These are phyloP conservation scores for Laguncularia racemosa DNA, from an alignment of 345 rosid genomes.

Conservation along the genomic window DNA sequence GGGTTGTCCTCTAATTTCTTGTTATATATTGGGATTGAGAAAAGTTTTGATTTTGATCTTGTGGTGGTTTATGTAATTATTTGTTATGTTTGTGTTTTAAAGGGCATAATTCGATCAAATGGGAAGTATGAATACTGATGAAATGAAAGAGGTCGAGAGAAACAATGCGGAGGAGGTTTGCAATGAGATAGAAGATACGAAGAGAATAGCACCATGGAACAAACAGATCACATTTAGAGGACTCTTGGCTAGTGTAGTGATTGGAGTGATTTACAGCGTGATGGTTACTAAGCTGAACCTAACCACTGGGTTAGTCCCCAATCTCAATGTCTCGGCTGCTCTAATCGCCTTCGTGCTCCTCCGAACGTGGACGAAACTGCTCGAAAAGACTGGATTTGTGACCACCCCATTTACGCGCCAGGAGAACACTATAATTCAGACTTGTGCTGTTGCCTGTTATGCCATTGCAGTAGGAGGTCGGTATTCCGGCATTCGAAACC, in stretches of 20 bases:
- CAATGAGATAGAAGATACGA: conserved; percentile 31
- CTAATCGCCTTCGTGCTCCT: conserved; percentile 70
- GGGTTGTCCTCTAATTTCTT: no score
- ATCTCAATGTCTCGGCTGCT: conserved; percentile 95
- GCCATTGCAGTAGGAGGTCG: conserved; percentile 86
- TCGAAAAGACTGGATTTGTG: conserved; percentile 60
- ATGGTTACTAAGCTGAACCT: conserved; percentile 85
- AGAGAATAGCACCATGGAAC: conserved; percentile 69
- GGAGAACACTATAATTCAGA: conserved; percentile 88
- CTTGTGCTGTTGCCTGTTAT: conserved; percentile 93
- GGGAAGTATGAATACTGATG: conserved; percentile 7
- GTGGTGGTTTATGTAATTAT: not conserved
- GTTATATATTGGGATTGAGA: no score
- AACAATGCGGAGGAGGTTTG: not conserved
- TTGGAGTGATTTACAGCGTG: conserved; percentile 80
- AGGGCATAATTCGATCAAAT: not conserved
- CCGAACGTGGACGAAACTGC: conserved; percentile 72
- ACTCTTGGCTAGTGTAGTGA: conserved; percentile 51
- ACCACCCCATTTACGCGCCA: conserved; percentile 77
- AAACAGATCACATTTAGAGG: conserved; percentile 77
- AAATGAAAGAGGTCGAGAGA: not conserved
- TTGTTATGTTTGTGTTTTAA: not conserved
- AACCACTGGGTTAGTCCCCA: conserved; percentile 91
- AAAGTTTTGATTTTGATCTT: not conserved
- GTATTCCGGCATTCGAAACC: not conserved